phyloP scores from a whole-genome alignment of 2,329 filamentous ascomycete genomes.

The Sporothrix phasma region DNA sequence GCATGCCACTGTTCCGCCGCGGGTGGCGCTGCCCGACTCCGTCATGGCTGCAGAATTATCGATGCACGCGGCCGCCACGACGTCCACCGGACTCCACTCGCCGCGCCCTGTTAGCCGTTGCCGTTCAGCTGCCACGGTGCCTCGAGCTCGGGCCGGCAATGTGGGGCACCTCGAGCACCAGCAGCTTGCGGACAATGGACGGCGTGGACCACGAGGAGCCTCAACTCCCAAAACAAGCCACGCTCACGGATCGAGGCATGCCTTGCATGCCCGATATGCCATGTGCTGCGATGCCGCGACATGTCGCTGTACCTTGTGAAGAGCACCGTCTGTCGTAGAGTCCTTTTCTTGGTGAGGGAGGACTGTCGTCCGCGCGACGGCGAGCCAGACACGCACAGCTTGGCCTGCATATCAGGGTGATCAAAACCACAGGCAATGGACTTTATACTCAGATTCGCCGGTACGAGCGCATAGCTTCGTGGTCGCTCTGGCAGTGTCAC shows the following conservation, averaged over 20 bases:
- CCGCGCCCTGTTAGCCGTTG: constrained; percentile 28
- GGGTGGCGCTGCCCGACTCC: neutral
- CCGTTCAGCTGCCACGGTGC: too few species aligned
- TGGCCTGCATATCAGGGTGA: neutral
- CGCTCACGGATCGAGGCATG: constrained; percentile 13
- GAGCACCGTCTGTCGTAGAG: too few species aligned
- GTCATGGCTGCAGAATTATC: constrained; percentile 25
- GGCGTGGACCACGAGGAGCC: neutral
- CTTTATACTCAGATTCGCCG: neutral
- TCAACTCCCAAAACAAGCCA: constrained; percentile 7
- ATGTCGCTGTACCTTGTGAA: too few species aligned
- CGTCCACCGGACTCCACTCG: constrained; percentile 38
- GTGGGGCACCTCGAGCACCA: constrained; percentile 24
- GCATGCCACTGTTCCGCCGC: neutral
- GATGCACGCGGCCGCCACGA: constrained; percentile 31
- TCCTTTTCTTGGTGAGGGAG: too few species aligned
- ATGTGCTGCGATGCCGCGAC: constrained; percentile 19
- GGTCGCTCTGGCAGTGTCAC: too few species aligned
- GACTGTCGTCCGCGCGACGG: too few species aligned
- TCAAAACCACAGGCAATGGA: too few species aligned
- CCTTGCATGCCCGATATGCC: constrained; percentile 13
- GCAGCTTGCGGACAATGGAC: constrained; percentile 1
- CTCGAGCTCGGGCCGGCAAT: constrained; percentile 34
- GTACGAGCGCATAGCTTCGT: neutral
- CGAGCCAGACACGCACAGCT: neutral